Conservation (phyloP, 441 rosid species). For the Bruguiera hainesii region DNA sequence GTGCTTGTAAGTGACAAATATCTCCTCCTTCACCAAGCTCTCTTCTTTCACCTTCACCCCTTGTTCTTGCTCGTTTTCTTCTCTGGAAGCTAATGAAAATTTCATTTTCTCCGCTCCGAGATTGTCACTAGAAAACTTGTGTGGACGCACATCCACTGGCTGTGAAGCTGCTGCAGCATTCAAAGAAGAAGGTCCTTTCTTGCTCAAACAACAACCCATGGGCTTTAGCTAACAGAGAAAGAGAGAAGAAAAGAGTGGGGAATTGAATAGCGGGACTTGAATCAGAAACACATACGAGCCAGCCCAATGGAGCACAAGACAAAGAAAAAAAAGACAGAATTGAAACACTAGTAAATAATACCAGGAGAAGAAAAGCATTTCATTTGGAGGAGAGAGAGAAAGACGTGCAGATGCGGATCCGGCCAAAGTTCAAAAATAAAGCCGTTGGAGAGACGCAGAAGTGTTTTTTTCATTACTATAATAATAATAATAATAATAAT, state of each 20-base stretch:
- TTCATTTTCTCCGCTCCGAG: neutral
- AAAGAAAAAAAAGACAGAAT: neutral
- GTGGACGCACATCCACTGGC: neutral
- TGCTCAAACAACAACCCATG: slow-evolving; percentile 76
- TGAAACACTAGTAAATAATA: too few species aligned
- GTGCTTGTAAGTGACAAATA: slow-evolving; percentile 47
- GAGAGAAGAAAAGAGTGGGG: too few species aligned
- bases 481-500: too few species aligned
- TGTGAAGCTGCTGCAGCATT: neutral
- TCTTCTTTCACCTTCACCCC: slow-evolving; percentile 12
- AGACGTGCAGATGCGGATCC: neutral
- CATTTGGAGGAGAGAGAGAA: slow-evolving; percentile 23
- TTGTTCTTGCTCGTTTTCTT: neutral
- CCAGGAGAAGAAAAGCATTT: slow-evolving; percentile 15
- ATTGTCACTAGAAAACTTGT: neutral
- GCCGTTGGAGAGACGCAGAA: slow-evolving; percentile 20
- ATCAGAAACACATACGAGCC: neutral
- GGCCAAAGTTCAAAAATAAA: neutral
- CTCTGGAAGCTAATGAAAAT: neutral
- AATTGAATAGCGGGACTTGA: slow-evolving; percentile 2
- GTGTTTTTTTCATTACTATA: too few species aligned
- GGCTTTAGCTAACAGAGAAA: neutral
- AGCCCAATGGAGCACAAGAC: neutral
- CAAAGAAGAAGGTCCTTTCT: slow-evolving; percentile 36
- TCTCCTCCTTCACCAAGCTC: slow-evolving; percentile 39